Percentiles rank a stretch among this genome's conserved stretches.
phyloP scores from a whole-genome alignment of 371 early-diverging fungal species.

The Mucor velutinosus region DNA sequence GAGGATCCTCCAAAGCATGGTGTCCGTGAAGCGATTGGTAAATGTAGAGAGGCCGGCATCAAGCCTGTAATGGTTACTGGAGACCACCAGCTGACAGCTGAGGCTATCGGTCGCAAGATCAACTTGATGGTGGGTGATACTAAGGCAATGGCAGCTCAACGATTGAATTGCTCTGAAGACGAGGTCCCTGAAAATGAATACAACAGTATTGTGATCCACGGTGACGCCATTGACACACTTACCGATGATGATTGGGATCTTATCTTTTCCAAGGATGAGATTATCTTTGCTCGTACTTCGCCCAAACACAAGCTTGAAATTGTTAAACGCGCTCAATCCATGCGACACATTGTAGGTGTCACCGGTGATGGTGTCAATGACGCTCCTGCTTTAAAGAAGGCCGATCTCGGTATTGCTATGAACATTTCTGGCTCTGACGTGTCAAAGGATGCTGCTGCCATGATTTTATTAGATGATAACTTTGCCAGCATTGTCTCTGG shows the following conservation, averaged over 20 bases:
- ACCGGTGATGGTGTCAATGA: slow-evolving; percentile 98
- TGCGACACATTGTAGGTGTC: slow-evolving; percentile 50
- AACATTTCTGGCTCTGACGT: slow-evolving; percentile 94
- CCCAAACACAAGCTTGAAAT: slow-evolving; percentile 56
- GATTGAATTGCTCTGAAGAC: slow-evolving; percentile 58
- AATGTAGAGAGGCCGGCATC: slow-evolving; percentile 90
- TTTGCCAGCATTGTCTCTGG: slow-evolving; percentile 88
- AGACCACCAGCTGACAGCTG: slow-evolving; percentile 91
- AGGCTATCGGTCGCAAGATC: slow-evolving; percentile 87
- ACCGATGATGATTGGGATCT: slow-evolving; percentile 88
- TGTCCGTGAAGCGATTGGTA: slow-evolving; percentile 94
- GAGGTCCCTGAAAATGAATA: slow-evolving; percentile 78
- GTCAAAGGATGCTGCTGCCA: slow-evolving; percentile 96
- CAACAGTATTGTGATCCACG: slow-evolving; percentile 90
- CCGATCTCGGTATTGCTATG: slow-evolving; percentile 98
- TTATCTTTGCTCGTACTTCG: slow-evolving; percentile 59
- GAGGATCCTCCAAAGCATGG: slow-evolving; percentile 97
- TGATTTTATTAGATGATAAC: slow-evolving; percentile 96
- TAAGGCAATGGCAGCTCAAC: slow-evolving; percentile 71
- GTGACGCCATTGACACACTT: slow-evolving; percentile 81
- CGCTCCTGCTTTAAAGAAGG: slow-evolving; percentile 92
- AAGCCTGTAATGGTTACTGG: slow-evolving; percentile 97
- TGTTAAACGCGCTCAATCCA: slow-evolving; percentile 42
- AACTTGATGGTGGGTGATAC: slow-evolving; percentile 91
- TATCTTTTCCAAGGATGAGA: slow-evolving; percentile 38